Conservation (phyloP, 1,139 yeast genomes). For the Candida labiduridarum region DNA sequence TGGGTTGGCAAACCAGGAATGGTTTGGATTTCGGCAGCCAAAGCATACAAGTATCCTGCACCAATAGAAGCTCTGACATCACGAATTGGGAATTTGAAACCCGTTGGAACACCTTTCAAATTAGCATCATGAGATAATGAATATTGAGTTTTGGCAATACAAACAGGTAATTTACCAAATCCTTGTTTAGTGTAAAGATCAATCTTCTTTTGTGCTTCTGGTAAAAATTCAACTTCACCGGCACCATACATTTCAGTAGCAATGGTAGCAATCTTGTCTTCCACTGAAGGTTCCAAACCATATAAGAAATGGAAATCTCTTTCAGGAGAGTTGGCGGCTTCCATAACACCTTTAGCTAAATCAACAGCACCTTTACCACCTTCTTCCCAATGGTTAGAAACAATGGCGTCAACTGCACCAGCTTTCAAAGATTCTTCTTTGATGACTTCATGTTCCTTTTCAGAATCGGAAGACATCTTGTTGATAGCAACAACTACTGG, state of each 20-base stretch:
- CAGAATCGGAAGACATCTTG: conserved; percentile 85
- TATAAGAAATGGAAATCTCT: conserved; percentile 72
- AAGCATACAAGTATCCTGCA: conserved; percentile 94
- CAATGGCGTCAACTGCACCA: conserved; percentile 95
- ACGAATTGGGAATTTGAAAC: conserved; percentile 91
- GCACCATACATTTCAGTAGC: conserved; percentile 96
- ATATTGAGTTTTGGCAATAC: conserved; percentile 98
- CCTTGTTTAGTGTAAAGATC: conserved; percentile 88
- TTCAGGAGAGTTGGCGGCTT: conserved; percentile 59
- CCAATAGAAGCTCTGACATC: conserved; percentile 95
- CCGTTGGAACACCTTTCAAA: conserved; percentile 93
- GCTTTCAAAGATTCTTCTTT: conserved; percentile 83
- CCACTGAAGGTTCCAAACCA: conserved; percentile 70
- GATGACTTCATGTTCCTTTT: conserved; percentile 80
- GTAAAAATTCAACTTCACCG: conserved; percentile 80
- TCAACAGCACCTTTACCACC: conserved; percentile 95
- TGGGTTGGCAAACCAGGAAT: conserved; percentile 97
- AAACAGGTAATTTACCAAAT: conserved; percentile 87
- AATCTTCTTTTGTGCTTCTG: conserved; percentile 82
- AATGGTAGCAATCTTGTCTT: conserved; percentile 79
- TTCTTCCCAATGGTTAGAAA: conserved; percentile 96
- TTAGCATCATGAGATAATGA: conserved; percentile 93
- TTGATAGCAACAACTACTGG: conserved; percentile 97
- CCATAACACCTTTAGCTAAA: conserved; percentile 82
- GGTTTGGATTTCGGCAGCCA: conserved; percentile 96